phyloP scores from a whole-genome alignment of 202 grass and related monocot species.

The Digitaria exilis region DNA sequence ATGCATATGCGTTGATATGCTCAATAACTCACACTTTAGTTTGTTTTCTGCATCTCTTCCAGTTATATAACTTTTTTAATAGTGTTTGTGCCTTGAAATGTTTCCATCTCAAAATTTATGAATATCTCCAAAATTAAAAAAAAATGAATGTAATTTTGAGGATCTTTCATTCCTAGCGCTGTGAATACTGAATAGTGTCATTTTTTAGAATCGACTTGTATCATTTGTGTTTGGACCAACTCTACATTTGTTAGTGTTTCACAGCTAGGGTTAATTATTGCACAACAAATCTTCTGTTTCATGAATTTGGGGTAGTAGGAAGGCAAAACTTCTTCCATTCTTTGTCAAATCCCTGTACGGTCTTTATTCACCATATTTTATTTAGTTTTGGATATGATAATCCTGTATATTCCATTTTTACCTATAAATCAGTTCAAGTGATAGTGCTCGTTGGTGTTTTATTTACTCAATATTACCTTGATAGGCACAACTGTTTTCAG shows the following conservation, averaged over 20 bases:
- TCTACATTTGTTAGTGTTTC: neutral
- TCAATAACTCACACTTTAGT: slow-evolving; percentile 8
- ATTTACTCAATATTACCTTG: neutral
- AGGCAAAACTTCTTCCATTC: neutral
- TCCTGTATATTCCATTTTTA: too few relatives aligned
- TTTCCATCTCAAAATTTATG: neutral
- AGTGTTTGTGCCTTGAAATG: neutral
- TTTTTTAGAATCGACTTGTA: neutral
- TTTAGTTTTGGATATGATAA: neutral
- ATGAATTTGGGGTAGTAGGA: neutral
- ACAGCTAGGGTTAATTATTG: neutral
- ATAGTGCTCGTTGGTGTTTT: neutral
- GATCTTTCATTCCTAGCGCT: neutral
- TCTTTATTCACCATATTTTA: neutral
- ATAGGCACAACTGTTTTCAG: neutral
- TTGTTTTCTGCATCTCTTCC: slow-evolving; percentile 4
- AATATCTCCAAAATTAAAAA: neutral
- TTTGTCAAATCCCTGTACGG: neutral
- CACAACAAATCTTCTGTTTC: neutral
- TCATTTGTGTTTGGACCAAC: neutral
- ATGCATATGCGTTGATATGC: slow-evolving; percentile 7
- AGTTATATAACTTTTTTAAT: slow-evolving; percentile 9
- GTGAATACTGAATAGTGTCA: neutral
- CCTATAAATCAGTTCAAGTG: neutral
- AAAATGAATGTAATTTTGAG: neutral